Conservation (phyloP, 768 basidiomycete genomes). For the Candolleomyces eurysporus region DNA sequence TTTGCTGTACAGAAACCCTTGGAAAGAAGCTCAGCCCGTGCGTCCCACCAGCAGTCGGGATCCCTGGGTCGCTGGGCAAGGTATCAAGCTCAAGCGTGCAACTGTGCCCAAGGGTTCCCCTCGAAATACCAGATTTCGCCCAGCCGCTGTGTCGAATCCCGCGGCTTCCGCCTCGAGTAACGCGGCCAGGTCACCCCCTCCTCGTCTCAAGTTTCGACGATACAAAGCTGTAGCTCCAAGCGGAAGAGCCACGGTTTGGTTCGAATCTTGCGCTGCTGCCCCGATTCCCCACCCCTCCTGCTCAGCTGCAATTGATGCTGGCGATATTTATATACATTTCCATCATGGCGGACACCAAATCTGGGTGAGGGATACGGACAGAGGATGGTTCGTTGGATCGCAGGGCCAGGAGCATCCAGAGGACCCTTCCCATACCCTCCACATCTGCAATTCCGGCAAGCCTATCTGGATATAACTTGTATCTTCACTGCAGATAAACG, state of each 20-base stretch:
- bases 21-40: no score
- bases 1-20: no score
- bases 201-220: not conserved
- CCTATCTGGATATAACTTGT: not conserved
- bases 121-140: no score
- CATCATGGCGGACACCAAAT: not conserved
- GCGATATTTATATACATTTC: not conserved
- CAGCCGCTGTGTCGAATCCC: no score
- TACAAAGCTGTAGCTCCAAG: not conserved
- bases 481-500: no score
- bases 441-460: not conserved
- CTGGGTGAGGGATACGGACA: not conserved
- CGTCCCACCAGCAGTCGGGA: no score
- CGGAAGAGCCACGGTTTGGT: not conserved
- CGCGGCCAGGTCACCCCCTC: no score
- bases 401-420: not conserved
- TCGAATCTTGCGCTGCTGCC: not conserved
- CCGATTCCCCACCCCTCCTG: not conserved
- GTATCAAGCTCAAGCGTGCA: no score
- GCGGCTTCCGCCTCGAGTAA: no score
- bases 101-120: no score
- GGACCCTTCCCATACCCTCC: not conserved
- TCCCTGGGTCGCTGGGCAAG: no score
- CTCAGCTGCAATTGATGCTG: not conserved
- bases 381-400: not conserved